These are phyloP conservation scores for Calocybe cyanea DNA, from an alignment of 768 basidiomycete genomes.

Conservation along the genomic window DNA sequence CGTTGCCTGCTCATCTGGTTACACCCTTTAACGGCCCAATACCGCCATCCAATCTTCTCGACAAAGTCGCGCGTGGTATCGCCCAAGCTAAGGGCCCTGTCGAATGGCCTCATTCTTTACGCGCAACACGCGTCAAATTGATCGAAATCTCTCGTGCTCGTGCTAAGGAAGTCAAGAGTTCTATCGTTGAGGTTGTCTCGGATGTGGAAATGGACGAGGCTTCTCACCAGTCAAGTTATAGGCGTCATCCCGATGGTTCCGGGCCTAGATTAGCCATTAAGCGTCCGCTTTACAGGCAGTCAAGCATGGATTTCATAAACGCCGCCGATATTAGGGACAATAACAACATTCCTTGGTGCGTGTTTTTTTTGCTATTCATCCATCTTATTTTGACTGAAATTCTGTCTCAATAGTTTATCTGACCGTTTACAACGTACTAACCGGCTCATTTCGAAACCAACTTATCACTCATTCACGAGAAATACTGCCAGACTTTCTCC, in stretches of 20 bases:
- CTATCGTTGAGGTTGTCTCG: constrained; percentile 44
- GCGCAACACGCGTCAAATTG: constrained; percentile 78
- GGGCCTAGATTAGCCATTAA: constrained; percentile 27
- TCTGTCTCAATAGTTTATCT: constrained; percentile 46
- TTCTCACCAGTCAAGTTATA: constrained; percentile 24
- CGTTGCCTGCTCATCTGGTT: constrained; percentile 77
- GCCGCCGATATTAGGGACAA: constrained; percentile 46
- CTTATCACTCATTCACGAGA: constrained; percentile 60
- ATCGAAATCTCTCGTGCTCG: constrained; percentile 71
- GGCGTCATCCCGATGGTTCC: constrained; percentile 23
- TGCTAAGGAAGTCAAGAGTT: constrained; percentile 48
- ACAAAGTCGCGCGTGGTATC: constrained; percentile 81
- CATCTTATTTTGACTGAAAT: constrained; percentile 10
- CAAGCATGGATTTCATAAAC: constrained; percentile 85
- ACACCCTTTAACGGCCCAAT: constrained; percentile 84
- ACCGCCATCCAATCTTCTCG: constrained; percentile 81
- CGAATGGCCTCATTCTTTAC: constrained; percentile 82
- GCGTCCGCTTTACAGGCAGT: constrained; percentile 71
- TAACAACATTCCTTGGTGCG: constrained; percentile 61
- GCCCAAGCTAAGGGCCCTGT: constrained; percentile 67
- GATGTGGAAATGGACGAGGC: constrained; percentile 39
- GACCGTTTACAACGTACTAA: constrained; percentile 65
- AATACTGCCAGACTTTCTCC: constrained; percentile 35
- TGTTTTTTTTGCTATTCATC: constrained; percentile 13
- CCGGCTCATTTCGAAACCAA: constrained; percentile 42